phyloP scores from a whole-genome alignment of 2,329 filamentous ascomycete species.

The Colletotrichum filicis region DNA sequence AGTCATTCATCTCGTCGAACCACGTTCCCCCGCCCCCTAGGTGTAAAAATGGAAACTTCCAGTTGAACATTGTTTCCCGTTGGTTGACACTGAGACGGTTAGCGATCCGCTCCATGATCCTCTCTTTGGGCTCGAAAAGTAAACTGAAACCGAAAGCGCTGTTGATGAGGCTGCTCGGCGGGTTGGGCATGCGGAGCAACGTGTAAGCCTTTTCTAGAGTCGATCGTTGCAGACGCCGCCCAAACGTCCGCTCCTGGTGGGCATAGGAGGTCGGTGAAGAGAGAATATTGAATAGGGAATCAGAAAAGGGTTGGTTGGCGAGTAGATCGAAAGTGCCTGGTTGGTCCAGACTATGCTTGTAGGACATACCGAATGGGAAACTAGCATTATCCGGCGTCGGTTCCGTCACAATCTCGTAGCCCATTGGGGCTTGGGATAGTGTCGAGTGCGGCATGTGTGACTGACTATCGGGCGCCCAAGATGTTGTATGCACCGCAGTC shows the following conservation, averaged over 20 bases:
- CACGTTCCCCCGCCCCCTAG: slow-evolving; percentile 77
- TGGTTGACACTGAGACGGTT: slow-evolving; percentile 44
- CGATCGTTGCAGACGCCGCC: slow-evolving; percentile 75
- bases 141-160: slow-evolving; percentile 77
- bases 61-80: slow-evolving; percentile 64
- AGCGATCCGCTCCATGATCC: slow-evolving; percentile 56
- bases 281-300: slow-evolving; percentile 48
- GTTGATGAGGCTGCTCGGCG: slow-evolving; percentile 59
- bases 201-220: slow-evolving; percentile 71
- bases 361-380: slow-evolving; percentile 56
- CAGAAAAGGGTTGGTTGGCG: slow-evolving; percentile 6
- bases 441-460: neutral
- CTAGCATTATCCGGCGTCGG: slow-evolving; percentile 64
- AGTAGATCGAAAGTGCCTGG: neutral
- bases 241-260: slow-evolving; percentile 74
- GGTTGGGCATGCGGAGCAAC: slow-evolving; percentile 62
- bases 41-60: slow-evolving; percentile 70
- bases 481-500: slow-evolving; percentile 22
- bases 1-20: slow-evolving; percentile 49
- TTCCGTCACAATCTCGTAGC: slow-evolving; percentile 61
- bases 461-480: neutral
- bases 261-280: slow-evolving; percentile 65
- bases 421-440: slow-evolving; percentile 4
- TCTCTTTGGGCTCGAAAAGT: slow-evolving; percentile 64
- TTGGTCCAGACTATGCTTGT: slow-evolving; percentile 33